Evolutionary conservation across 768 basidiomycete species (phyloP).

Genomic region (Lentinus brumalis): DNA sequence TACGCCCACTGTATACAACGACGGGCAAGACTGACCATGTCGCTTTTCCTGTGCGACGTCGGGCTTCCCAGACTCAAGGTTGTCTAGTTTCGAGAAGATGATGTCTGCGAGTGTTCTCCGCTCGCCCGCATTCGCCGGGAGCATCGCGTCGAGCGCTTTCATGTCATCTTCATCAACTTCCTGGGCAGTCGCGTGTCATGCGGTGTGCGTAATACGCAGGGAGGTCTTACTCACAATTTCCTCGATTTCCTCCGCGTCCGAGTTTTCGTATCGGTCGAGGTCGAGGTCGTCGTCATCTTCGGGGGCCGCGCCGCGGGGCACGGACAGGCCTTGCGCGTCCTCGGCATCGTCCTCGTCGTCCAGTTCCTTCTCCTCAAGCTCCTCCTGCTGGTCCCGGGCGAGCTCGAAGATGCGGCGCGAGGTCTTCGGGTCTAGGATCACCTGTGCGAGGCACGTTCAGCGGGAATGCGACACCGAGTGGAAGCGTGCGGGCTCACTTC

Average conservation of each 20-base stretch:
- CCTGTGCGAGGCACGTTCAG: constrained; percentile 40
- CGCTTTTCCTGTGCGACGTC: constrained; percentile 61
- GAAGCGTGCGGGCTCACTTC: constrained; percentile 38
- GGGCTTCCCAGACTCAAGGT: constrained; percentile 53
- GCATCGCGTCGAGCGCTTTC: constrained; percentile 78
- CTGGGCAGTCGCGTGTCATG: constrained; percentile 38
- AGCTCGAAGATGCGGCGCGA: constrained; percentile 90
- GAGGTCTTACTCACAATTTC: constrained; percentile 44
- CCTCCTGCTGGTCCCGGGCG: constrained; percentile 91
- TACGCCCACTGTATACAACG: too few relatives aligned
- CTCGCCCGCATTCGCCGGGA: constrained; percentile 74
- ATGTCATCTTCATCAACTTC: constrained; percentile 92
- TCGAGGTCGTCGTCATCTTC: constrained; percentile 35
- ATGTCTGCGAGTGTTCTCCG: constrained; percentile 91
- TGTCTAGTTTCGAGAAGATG: constrained; percentile 93
- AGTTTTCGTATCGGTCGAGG: constrained; percentile 34
- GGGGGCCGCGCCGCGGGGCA: constrained; percentile 31
- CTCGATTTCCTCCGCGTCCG: constrained; percentile 62
- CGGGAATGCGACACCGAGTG: background rate
- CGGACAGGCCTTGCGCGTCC: constrained; percentile 31
- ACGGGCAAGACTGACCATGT: constrained; percentile 42
- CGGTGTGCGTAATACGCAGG: background rate
- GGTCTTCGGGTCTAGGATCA: constrained; percentile 75
- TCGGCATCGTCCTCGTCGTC: constrained; percentile 50
- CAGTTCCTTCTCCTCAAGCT: constrained; percentile 68